phyloP scores from a whole-genome alignment of 2,329 filamentous ascomycete species.

The Cercospora zeina region DNA sequence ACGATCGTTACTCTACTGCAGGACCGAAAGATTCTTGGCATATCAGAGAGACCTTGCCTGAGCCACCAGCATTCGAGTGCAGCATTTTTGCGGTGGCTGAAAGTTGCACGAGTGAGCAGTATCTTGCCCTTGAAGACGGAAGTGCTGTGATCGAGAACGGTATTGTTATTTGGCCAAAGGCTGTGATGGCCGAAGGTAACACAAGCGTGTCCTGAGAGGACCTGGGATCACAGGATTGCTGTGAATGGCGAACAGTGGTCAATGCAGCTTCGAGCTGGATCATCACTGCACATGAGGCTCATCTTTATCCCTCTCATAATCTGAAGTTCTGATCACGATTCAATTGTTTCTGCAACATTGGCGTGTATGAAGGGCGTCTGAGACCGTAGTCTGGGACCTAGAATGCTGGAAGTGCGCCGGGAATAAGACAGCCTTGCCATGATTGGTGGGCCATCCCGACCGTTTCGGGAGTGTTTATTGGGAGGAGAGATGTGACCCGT shows the following conservation, averaged over 20 bases:
- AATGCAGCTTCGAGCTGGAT: too few species aligned
- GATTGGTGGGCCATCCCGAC: neutral
- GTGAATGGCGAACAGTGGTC: too few species aligned
- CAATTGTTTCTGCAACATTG: too few species aligned
- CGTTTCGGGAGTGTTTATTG: too few species aligned
- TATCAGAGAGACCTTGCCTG: conserved; percentile 50
- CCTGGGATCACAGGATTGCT: neutral
- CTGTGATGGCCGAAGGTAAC: neutral
- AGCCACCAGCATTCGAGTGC: conserved; percentile 43
- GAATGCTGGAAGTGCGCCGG: neutral
- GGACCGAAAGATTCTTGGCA: conserved; percentile 45
- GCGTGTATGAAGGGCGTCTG: too few species aligned
- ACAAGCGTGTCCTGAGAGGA: neutral
- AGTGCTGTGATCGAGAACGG: conserved; percentile 51
- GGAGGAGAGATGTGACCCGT: too few species aligned
- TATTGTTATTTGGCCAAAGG: conserved; percentile 39
- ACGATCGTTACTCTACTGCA: conserved; percentile 45
- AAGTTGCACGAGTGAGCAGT: conserved; percentile 51
- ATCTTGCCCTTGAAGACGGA: conserved; percentile 46
- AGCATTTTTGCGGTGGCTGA: conserved; percentile 45
- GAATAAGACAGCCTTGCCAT: neutral
- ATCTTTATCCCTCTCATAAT: too few species aligned
- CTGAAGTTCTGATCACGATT: too few species aligned
- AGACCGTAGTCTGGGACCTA: too few species aligned
- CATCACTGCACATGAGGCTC: too few species aligned